Conservation (phyloP, 176 grass and related monocot genomes). For the Hordeum marinum region DNA sequence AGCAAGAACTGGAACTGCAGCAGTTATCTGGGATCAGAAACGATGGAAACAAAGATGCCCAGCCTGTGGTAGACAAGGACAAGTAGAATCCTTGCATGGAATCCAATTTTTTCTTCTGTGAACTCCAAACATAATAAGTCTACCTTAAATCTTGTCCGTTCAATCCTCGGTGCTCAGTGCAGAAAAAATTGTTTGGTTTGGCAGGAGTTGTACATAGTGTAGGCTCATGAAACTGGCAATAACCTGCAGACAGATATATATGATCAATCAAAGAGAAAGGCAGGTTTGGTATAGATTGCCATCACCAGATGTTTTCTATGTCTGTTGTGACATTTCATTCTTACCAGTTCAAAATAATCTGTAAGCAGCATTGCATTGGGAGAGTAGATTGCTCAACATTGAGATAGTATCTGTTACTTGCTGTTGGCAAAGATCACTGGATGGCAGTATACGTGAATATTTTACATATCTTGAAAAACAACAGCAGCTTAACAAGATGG, state of each 20-base stretch:
- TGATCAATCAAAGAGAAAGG: not conserved
- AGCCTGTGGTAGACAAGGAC: slow-evolving; percentile 1
- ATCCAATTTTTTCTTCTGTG: not conserved
- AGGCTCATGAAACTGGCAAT: not conserved
- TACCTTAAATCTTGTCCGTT: not conserved
- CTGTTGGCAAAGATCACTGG: not conserved
- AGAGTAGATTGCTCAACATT: not conserved
- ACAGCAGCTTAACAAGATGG: not conserved
- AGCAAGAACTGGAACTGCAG: slow-evolving; percentile 32
- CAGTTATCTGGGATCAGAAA: not conserved
- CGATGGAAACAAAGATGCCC: not conserved
- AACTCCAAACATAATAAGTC: not conserved
- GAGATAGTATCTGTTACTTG: not conserved
- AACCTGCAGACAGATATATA: not conserved
- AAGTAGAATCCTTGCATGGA: slow-evolving; percentile 13
- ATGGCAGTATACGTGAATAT: not conserved
- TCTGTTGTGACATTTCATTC: not conserved
- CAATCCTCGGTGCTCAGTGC: not conserved
- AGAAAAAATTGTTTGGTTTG: not conserved
- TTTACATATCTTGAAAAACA: not conserved
- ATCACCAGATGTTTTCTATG: not conserved
- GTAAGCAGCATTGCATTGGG: not conserved
- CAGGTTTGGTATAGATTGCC: not conserved
- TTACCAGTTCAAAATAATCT: not conserved
- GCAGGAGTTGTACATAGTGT: not conserved